Base-by-base conservation (phyloP, 306 rosid species). In the Argentina anserina region DNA sequence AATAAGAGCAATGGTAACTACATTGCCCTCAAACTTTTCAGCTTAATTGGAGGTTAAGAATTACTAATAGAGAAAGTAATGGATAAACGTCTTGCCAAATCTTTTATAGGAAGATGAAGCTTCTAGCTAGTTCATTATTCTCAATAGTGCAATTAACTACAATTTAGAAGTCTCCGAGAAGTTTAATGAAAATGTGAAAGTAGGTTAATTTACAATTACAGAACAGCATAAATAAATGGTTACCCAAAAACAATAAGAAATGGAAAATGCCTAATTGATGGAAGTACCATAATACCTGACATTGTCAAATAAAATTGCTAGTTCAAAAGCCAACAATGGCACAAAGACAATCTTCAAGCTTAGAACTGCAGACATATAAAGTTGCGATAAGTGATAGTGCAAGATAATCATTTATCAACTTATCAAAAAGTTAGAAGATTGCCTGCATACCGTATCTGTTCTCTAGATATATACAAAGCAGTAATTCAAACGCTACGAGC, bases 401-500 rank as follows among this genome's bases (percentile, higher is more conserved):
- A 43, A 7, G 52, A 55, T 55, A 39, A 39, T 26, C 50, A 56
- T 37, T 26, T 17, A 37, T 56, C 18, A 5, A 56, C 66, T 15
- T 25, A 70, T 42, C 34, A 60, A 49, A 61, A 75, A 53, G 47
- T 45, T 18, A 33, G 11, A 72, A 29, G 17, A 81, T 72, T 65
- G 72, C 83, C 8, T 45, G 13, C 18, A 52, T 89, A 91, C 98
- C 96, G 78, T 85, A 50, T 78, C 70, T 81, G 77, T 78, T 84
- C 64, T 85, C 87, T 0, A 93, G 96, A 83, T 89, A 84, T 71
- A 89, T 81, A 75, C 97, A 93, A 50, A 93, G 97, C 60, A 93
- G 92, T 62, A 93, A 81, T 83, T 93, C 98, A 80, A 93, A 93
- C 55, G 96, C 96, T 73, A 93, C 90, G 73, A 93, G 96, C 72